Conservation (phyloP, 1,284 basidiomycete genomes). For the Marasmius sp. region DNA sequence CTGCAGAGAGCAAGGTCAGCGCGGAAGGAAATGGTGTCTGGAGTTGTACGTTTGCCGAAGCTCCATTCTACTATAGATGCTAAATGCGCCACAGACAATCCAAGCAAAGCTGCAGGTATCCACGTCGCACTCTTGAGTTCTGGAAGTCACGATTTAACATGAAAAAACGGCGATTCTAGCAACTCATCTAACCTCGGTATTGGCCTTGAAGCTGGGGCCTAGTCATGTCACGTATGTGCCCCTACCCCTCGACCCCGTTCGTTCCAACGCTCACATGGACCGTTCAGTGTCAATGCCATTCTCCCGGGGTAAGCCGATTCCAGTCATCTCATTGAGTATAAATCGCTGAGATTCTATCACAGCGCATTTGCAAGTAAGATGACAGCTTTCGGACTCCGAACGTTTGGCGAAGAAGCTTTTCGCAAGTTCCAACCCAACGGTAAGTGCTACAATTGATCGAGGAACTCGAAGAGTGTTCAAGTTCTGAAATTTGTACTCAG, state of each 20-base stretch:
- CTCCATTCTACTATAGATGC: neutral
- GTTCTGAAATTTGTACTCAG: conserved; percentile 29
- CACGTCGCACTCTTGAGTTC: neutral
- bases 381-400: conserved; percentile 77
- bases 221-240: conserved; percentile 61
- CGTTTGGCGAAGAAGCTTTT: conserved; percentile 54
- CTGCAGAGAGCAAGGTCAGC: conserved; percentile 51
- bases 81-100: conserved; percentile 49
- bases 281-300: conserved; percentile 77
- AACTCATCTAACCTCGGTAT: conserved; percentile 77
- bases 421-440: conserved; percentile 59
- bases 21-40: conserved; percentile 69
- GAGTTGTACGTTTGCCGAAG: conserved; percentile 62
- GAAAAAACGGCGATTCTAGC: conserved; percentile 35
- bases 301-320: conserved; percentile 53
- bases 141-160: neutral
- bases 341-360: neutral
- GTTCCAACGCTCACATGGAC: neutral
- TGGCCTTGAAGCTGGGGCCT: conserved; percentile 69
- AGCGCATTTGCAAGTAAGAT: conserved; percentile 86
- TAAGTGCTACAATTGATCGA: conserved; percentile 22
- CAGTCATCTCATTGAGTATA: neutral
- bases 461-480: neutral
- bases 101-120: conserved; percentile 76
- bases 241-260: neutral